phyloP scores from a whole-genome alignment of 2,329 filamentous ascomycete genomes.

The Thielaviopsis ethacetica region DNA sequence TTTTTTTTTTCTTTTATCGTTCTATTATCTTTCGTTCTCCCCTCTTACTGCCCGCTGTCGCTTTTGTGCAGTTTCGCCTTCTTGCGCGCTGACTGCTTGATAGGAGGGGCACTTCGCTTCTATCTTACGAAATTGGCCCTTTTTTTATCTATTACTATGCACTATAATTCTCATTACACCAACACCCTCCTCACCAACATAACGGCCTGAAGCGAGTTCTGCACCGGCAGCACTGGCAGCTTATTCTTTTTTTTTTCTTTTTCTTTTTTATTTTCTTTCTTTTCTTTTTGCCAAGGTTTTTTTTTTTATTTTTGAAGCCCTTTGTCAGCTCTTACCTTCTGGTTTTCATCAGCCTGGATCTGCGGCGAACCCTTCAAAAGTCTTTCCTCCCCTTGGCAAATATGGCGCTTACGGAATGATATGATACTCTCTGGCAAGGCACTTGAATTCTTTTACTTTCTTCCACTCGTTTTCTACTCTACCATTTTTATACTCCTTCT shows the following conservation, averaged over 20 bases:
- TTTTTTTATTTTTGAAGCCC: no score
- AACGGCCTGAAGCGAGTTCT: background rate
- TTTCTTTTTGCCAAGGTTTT: background rate
- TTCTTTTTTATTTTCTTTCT: background rate
- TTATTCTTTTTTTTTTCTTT: background rate
- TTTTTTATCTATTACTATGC: background rate
- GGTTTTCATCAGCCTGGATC: background rate
- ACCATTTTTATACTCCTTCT: background rate
- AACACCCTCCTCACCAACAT: background rate
- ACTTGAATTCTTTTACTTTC: background rate
- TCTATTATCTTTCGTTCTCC: background rate
- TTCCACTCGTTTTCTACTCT: background rate
- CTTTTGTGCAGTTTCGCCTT: background rate
- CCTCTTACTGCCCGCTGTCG: background rate
- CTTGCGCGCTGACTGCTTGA: no score
- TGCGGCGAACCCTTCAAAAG: no score
- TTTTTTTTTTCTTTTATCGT: background rate
- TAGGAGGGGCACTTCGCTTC: conserved; percentile 3
- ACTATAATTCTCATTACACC: background rate
- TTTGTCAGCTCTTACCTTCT: background rate
- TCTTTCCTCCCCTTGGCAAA: background rate
- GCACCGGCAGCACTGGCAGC: background rate
- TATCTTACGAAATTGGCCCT: conserved; percentile 5
- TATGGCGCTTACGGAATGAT: conserved; percentile 8
- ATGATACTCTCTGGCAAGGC: conserved; percentile 9